These are phyloP conservation scores for Sicyos edulis DNA, from an alignment of 306 rosid species.

Conservation along the genomic window DNA sequence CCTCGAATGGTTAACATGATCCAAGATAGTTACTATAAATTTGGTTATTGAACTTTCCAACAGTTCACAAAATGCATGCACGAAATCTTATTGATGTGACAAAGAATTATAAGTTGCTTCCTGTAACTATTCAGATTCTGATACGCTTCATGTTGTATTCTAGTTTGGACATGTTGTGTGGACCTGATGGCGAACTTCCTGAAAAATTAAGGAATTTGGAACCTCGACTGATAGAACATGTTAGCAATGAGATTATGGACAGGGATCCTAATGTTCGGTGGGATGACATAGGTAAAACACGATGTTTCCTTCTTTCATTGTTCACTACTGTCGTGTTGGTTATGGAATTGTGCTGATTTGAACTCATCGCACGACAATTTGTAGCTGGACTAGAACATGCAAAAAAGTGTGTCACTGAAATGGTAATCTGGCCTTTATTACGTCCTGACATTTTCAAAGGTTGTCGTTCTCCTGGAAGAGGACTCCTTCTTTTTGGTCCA, in stretches of 20 bases:
- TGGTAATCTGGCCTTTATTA: constrained; percentile 84
- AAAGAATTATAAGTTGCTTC: constrained; percentile 13
- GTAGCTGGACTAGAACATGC: constrained; percentile 91
- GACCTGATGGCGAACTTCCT: constrained; percentile 99
- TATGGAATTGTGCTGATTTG: constrained; percentile 26
- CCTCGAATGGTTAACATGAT: constrained; percentile 4
- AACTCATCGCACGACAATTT: constrained; percentile 18
- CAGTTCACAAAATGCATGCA: neutral
- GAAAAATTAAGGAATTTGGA: constrained; percentile 93
- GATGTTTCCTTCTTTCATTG: constrained; percentile 20
- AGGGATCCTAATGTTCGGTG: constrained; percentile 85
- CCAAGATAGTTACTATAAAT: neutral
- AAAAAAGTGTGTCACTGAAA: constrained; percentile 72
- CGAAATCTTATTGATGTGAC: neutral
- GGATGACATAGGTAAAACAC: constrained; percentile 64
- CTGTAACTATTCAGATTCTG: constrained; percentile 23
- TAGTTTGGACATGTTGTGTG: constrained; percentile 83
- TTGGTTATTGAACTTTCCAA: constrained; percentile 3
- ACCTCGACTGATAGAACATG: constrained; percentile 90
- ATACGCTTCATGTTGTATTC: constrained; percentile 27
- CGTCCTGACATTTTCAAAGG: constrained; percentile 89
- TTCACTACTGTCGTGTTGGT: constrained; percentile 15
- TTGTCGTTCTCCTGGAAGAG: constrained; percentile 93
- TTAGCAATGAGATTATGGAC: constrained; percentile 96
- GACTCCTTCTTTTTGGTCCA: constrained; percentile 95